Percentiles rank a stretch among this genome's conserved stretches.
phyloP scores from a whole-genome alignment of 2,329 filamentous ascomycete species.

The Blastomyces parvus region DNA sequence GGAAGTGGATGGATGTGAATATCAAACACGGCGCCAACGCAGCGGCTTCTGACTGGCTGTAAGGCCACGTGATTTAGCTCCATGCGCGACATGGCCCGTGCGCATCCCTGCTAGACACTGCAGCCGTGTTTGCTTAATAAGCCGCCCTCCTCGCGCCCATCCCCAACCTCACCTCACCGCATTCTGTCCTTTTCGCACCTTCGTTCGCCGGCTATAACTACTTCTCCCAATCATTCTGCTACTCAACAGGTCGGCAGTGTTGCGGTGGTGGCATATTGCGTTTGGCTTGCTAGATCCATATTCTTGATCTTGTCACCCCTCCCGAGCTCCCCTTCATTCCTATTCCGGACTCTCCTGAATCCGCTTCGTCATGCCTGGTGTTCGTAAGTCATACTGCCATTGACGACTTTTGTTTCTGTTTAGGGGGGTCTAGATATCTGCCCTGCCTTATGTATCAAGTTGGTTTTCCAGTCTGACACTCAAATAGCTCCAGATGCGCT shows the following conservation, averaged over 20 bases:
- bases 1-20: not conserved
- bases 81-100: not conserved
- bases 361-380: conserved; percentile 25
- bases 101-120: not conserved
- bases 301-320: not conserved
- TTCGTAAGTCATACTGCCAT: conserved; percentile 22
- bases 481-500: conserved; percentile 25
- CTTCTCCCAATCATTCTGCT: not conserved
- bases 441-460: not conserved
- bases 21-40: not conserved
- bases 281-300: not conserved
- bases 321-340: not conserved
- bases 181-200: not conserved
- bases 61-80: not conserved
- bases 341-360: not conserved
- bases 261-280: not conserved
- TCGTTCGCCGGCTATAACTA: not conserved
- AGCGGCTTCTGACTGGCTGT: too few species aligned
- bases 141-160: not conserved
- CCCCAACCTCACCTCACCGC: not conserved
- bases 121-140: not conserved
- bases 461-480: not conserved
- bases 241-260: not conserved
- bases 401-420: not conserved
- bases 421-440: not conserved